Percentiles rank a stretch among this genome's conserved stretches.
phyloP scores from a whole-genome alignment of 176 grass and related monocot genomes.

The Saccharum officinarum region DNA sequence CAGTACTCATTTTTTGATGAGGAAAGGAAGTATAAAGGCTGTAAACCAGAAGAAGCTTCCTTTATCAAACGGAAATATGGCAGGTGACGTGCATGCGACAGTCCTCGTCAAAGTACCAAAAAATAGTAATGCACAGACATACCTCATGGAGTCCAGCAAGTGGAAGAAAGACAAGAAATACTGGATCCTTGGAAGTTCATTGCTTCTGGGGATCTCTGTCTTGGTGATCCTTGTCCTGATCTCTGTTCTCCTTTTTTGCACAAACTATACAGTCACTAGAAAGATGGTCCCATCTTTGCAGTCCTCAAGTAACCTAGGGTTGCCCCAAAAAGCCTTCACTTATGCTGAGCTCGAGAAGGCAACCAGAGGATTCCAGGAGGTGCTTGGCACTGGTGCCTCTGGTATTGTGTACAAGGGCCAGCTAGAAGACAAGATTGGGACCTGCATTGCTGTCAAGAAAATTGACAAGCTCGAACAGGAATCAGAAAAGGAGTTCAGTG shows the following conservation, averaged over 20 bases:
- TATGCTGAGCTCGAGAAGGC: slow-evolving; percentile 47
- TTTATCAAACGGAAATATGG: slow-evolving; percentile 44
- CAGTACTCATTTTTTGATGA: slow-evolving; percentile 49
- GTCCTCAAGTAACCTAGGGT: neutral
- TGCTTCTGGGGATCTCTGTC: slow-evolving; percentile 43
- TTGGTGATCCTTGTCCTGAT: slow-evolving; percentile 32
- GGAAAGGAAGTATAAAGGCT: slow-evolving; percentile 47
- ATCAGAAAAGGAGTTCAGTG: slow-evolving; percentile 52
- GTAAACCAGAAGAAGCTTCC: slow-evolving; percentile 51
- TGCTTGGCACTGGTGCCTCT: slow-evolving; percentile 50
- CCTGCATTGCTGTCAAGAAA: slow-evolving; percentile 50
- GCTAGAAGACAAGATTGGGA: neutral
- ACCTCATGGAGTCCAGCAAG: neutral
- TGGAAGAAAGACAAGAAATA: neutral
- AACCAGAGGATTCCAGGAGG: slow-evolving; percentile 36
- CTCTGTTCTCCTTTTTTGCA: slow-evolving; percentile 3
- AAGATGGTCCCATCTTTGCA: neutral
- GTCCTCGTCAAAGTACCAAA: slow-evolving; percentile 41
- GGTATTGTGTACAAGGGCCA: slow-evolving; percentile 47
- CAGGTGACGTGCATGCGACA: neutral
- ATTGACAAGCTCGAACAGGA: slow-evolving; percentile 34
- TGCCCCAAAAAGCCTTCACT: slow-evolving; percentile 31
- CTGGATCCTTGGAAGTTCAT: neutral
- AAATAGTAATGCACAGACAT: neutral
- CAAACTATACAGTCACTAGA: neutral